Evolutionary conservation across 805 yeast genomes (phyloP).

Genomic region (Yarrowia sp.): DNA sequence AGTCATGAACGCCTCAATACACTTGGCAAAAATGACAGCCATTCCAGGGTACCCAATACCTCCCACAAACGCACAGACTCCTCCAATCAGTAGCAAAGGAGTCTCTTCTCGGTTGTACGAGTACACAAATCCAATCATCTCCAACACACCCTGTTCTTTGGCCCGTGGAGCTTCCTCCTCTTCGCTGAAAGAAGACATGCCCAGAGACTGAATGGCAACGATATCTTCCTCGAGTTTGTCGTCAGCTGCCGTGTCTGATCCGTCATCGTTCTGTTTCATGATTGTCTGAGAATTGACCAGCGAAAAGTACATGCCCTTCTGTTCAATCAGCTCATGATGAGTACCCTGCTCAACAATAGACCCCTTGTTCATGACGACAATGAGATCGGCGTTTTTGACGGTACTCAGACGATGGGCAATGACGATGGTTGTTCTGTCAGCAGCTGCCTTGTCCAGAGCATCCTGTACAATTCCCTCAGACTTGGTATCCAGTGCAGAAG

Average conservation of each 20-base stretch:
- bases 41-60: conserved; percentile 53
- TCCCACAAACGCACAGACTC: conserved; percentile 45
- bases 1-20: conserved; percentile 50
- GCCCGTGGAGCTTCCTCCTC: not conserved
- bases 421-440: conserved; percentile 58
- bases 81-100: conserved; percentile 45
- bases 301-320: conserved; percentile 46
- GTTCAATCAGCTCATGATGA: conserved; percentile 51
- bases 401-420: conserved; percentile 67
- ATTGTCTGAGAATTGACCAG: conserved; percentile 52
- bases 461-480: conserved; percentile 54
- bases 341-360: conserved; percentile 59
- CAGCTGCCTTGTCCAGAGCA: conserved; percentile 51
- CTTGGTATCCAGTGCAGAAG: conserved; percentile 59
- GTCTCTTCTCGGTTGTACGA: conserved; percentile 46
- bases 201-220: conserved; percentile 15
- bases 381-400: conserved; percentile 61
- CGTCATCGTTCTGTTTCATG: conserved; percentile 15
- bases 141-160: conserved; percentile 24
- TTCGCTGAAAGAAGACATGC: not conserved
- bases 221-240: conserved; percentile 20
- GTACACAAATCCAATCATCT: conserved; percentile 41
- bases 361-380: conserved; percentile 61
- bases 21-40: conserved; percentile 51
- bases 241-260: conserved; percentile 2